These are phyloP conservation scores for Camellia oleifera DNA, from an alignment of 179 eudicot species.

Conservation along the genomic window DNA sequence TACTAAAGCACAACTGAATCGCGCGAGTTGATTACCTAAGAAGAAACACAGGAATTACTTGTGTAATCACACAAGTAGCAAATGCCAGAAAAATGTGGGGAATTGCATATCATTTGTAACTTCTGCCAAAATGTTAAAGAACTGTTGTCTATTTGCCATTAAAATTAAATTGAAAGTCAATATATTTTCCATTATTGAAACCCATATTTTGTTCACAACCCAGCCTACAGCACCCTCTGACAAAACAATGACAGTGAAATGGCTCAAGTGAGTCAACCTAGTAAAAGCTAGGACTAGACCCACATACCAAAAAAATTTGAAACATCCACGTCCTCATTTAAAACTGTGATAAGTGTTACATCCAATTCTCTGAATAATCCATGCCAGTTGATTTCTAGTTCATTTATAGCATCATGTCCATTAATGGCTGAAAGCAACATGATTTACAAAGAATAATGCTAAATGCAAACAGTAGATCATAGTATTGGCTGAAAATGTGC, in stretches of 20 bases:
- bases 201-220: no score
- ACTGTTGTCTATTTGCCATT: background rate
- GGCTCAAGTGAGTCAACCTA: background rate
- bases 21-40: background rate
- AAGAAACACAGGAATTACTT: background rate
- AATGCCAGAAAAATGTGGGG: background rate
- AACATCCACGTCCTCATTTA: background rate
- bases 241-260: background rate
- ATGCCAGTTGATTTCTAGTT: no score
- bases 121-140: background rate
- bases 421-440: slow-evolving; percentile 2
- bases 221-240: no score
- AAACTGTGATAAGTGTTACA: no score
- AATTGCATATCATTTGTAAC: background rate
- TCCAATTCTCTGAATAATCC: background rate
- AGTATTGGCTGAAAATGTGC: background rate
- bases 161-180: background rate
- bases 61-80: no score
- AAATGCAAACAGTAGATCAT: background rate
- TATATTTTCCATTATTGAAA: no score
- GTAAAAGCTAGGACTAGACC: background rate
- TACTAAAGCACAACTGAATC: background rate
- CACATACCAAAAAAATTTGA: background rate
- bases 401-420: background rate
- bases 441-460: background rate